Base-by-base conservation (phyloP, 2,329 filamentous ascomycete species). In the Claviceps quebecensis region DNA sequence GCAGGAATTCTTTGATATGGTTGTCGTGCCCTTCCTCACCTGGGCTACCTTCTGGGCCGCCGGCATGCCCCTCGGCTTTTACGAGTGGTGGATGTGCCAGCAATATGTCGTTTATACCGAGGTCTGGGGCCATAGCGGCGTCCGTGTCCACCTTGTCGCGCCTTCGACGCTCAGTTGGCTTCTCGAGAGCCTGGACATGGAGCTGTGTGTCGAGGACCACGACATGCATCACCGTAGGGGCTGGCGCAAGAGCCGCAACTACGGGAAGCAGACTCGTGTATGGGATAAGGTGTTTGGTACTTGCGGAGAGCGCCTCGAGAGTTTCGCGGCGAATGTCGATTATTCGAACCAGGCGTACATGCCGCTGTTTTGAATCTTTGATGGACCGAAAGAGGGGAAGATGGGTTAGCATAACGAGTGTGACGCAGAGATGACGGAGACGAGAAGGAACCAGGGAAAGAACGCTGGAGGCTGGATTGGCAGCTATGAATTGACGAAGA, bases 81-180 rank as follows among this genome's bases (percentile, higher is more conserved):
- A 72, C 49, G 69, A 71, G 45, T 72, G 68, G 65, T 72, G 69
- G 69, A 57, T 72, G 29, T 72, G 69, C 56, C 66, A 70, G 49
- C 61, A 68, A 51, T 72, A 71, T 50, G 61, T 72, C 17, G 63
- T 69, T 13, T 72, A 63, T 56, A 57, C 65, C 17, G 68, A 70
- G 53, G 52, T 70, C 11, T 60, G 60, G 29, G 68, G 68, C 14
- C 68, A 70, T 52, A 66, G 62, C 26, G 67, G 68, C 1, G 45
- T 72, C n/a, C 65, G 70, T 7, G 46, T 71, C 6, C 64, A 64
- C 45, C 58, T 63, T 1, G 59, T 61, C 1, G 61, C 64, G 0
- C 64, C 68, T 0, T 60, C 61, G 1, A 64, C 65, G 0, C 54
- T 68, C 7, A 60, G 56, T 9, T 66, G 61, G 58, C 49, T 70